Conservation (phyloP, 345 rosid species). For the Eucalyptus polybractea region DNA sequence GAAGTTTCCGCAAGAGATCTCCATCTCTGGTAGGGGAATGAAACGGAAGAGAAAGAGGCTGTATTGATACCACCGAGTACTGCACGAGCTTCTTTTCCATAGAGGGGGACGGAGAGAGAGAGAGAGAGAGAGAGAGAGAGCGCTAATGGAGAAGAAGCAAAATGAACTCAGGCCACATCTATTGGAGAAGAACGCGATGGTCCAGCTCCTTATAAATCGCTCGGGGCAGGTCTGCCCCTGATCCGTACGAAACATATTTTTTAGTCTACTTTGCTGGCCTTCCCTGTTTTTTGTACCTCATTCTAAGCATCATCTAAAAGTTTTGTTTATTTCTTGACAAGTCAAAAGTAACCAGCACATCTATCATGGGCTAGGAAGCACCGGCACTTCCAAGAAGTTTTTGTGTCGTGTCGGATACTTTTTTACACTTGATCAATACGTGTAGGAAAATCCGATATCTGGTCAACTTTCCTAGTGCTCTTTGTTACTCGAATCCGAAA, state of each 20-base stretch:
- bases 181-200: background rate
- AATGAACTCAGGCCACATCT: background rate
- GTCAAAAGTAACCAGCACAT: background rate
- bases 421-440: too few relatives aligned
- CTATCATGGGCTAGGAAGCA: background rate
- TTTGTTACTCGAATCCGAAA: too few relatives aligned
- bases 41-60: background rate
- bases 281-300: background rate
- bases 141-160: background rate
- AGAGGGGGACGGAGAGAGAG: background rate
- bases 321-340: background rate
- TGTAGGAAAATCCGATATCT: too few relatives aligned
- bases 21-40: background rate
- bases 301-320: background rate
- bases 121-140: background rate
- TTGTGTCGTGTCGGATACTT: too few relatives aligned
- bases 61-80: conserved; percentile 18
- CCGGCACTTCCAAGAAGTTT: too few relatives aligned
- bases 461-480: too few relatives aligned
- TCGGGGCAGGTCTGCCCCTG: background rate
- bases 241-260: background rate
- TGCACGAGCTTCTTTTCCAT: conserved; percentile 25
- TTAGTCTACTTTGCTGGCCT: background rate
- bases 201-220: background rate
- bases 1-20: background rate